phyloP scores from a whole-genome alignment of 208 protist species.

The Trypanosomatidae sp. region DNA sequence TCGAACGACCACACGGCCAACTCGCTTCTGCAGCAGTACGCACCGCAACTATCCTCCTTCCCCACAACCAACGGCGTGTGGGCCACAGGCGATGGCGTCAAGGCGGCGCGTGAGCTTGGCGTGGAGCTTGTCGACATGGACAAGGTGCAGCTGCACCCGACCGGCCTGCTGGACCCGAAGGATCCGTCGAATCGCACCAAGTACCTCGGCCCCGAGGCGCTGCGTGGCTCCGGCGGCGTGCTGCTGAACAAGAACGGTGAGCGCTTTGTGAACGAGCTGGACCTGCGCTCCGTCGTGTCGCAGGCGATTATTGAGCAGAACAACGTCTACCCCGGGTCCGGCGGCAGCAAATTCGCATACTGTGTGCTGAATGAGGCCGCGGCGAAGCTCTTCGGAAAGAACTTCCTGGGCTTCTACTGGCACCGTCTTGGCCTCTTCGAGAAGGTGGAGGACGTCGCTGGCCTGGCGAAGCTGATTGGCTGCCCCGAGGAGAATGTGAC shows the following conservation, averaged over 20 bases:
- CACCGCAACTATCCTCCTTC: slow-evolving; percentile 61
- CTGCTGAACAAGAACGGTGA: slow-evolving; percentile 91
- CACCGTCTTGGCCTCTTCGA: slow-evolving; percentile 76
- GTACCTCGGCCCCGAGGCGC: slow-evolving; percentile 95
- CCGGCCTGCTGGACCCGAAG: slow-evolving; percentile 92
- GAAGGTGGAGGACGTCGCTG: slow-evolving; percentile 44
- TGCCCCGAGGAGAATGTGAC: slow-evolving; percentile 40
- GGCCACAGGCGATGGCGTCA: slow-evolving; percentile 81
- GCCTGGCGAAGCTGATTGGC: slow-evolving; percentile 70
- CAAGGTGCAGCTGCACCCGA: slow-evolving; percentile 96
- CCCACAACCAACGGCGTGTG: slow-evolving; percentile 93
- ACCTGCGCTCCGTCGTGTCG: slow-evolving; percentile 93
- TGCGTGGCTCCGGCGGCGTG: slow-evolving; percentile 94
- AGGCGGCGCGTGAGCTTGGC: slow-evolving; percentile 65
- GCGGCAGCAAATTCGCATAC: slow-evolving; percentile 71
- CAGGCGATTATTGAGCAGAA: slow-evolving; percentile 80
- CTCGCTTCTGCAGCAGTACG: slow-evolving; percentile 83
- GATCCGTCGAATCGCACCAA: slow-evolving; percentile 87
- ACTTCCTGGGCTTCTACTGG: slow-evolving; percentile 83
- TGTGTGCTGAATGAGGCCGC: slow-evolving; percentile 83
- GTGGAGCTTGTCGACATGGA: slow-evolving; percentile 92
- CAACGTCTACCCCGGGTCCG: slow-evolving; percentile 62
- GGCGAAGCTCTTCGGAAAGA: slow-evolving; percentile 70
- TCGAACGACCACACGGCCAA: slow-evolving; percentile 53
- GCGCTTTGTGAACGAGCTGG: slow-evolving; percentile 96